phyloP scores from a whole-genome alignment of 2,329 filamentous ascomycete species.

The Pseudogymnoascus sp. region DNA sequence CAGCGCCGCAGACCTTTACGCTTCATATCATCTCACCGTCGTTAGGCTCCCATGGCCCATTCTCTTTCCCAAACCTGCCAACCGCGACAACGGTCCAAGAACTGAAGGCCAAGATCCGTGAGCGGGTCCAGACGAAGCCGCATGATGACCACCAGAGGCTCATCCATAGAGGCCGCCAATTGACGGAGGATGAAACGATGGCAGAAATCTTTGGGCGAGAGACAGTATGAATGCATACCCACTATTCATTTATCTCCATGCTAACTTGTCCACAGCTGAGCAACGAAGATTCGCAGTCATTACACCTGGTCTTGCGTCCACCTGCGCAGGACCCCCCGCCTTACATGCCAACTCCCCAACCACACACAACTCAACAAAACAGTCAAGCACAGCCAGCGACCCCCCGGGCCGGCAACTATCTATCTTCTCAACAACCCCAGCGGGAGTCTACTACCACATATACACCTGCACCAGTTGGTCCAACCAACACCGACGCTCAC shows the following conservation, averaged over 20 bases:
- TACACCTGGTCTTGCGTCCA: slow-evolving; percentile 47
- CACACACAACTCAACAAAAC: slow-evolving; percentile 1
- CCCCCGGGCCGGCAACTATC: not conserved
- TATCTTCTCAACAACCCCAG: not conserved
- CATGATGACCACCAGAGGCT: slow-evolving; percentile 49
- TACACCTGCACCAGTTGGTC: slow-evolving; percentile 18
- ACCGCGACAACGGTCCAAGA: slow-evolving; percentile 46
- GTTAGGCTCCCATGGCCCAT: slow-evolving; percentile 41
- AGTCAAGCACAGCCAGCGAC: not conserved
- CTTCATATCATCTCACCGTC: slow-evolving; percentile 54
- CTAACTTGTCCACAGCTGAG: slow-evolving; percentile 34
- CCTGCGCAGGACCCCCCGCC: not conserved
- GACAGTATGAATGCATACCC: slow-evolving; percentile 34
- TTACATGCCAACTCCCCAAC: not conserved
- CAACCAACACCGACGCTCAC: slow-evolving; percentile 16
- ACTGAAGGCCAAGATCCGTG: slow-evolving; percentile 51
- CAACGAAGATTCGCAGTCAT: slow-evolving; percentile 40
- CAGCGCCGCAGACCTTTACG: slow-evolving; percentile 36
- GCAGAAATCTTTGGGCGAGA: slow-evolving; percentile 49
- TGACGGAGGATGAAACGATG: slow-evolving; percentile 48
- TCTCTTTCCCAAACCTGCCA: slow-evolving; percentile 43
- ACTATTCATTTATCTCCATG: slow-evolving; percentile 8
- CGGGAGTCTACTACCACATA: slow-evolving; percentile 9
- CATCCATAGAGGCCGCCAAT: slow-evolving; percentile 52
- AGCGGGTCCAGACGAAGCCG: slow-evolving; percentile 39